Percentiles rank a stretch among this genome's conserved stretches.
These are phyloP conservation scores for Leptographium lundbergii DNA, from an alignment of 2,329 filamentous ascomycete species.

Conservation along the genomic window DNA sequence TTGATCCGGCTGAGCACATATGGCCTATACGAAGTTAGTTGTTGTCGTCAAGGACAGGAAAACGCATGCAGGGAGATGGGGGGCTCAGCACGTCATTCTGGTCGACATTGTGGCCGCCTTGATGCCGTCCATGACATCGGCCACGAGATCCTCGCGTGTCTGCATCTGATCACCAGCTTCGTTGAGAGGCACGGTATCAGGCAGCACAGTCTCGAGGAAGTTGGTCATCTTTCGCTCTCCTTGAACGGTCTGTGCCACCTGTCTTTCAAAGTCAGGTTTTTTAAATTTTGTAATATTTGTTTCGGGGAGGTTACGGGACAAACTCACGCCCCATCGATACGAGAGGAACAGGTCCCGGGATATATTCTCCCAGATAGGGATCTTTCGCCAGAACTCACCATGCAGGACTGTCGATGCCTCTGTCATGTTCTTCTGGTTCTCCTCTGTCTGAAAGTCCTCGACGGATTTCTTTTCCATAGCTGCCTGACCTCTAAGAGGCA, in stretches of 20 bases:
- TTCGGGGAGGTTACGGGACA: neutral
- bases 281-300: neutral
- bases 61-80: neutral
- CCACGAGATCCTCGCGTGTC: conserved; percentile 38
- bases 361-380: conserved; percentile 36
- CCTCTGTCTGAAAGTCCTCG: neutral
- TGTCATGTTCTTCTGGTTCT: neutral
- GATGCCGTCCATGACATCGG: conserved; percentile 40
- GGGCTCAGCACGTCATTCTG: conserved; percentile 31
- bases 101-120: conserved; percentile 45
- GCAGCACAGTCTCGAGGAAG: conserved; percentile 38
- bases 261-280: neutral
- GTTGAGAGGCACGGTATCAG: conserved; percentile 31
- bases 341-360: conserved; percentile 34
- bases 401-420: neutral
- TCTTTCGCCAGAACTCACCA: conserved; percentile 37
- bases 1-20: conserved; percentile 46
- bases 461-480: neutral
- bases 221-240: conserved; percentile 29
- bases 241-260: conserved; percentile 38
- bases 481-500: neutral
- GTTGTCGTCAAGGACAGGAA: neutral
- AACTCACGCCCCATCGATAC: conserved; percentile 41
- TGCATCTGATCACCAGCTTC: conserved; percentile 20
- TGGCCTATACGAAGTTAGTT: conserved; percentile 23